These are phyloP conservation scores for Corymbia maculata DNA, from an alignment of 345 rosid species.

Conservation along the genomic window DNA sequence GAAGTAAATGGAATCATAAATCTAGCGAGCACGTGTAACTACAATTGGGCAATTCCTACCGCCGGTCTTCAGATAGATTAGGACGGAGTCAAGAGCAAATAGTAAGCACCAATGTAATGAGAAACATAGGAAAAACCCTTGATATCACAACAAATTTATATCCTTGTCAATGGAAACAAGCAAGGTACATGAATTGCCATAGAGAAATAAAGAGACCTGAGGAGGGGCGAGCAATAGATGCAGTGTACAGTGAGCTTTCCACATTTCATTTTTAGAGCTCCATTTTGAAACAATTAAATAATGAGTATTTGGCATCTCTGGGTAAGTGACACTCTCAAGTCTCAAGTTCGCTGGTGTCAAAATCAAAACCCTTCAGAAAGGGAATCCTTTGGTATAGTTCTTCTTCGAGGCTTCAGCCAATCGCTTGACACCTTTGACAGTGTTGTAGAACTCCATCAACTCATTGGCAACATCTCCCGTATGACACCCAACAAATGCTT, in stretches of 20 bases:
- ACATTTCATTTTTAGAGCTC: background rate
- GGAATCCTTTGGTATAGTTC: conserved; percentile 38
- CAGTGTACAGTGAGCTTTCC: background rate
- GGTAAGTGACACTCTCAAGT: background rate
- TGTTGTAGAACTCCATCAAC: conserved; percentile 41
- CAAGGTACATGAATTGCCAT: background rate
- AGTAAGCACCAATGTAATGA: background rate
- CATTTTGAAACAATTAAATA: background rate
- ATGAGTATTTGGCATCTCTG: background rate
- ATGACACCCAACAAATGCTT: conserved; percentile 51
- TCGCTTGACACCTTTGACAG: conserved; percentile 40
- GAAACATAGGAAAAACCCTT: background rate
- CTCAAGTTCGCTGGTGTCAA: background rate
- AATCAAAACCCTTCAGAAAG: conserved; percentile 29
- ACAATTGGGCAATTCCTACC: background rate
- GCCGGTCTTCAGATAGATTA: background rate
- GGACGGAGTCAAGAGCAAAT: background rate
- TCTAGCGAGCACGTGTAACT: background rate
- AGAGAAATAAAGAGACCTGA: background rate
- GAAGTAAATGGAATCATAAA: background rate
- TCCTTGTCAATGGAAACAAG: background rate
- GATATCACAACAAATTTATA: background rate
- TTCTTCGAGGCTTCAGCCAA: conserved; percentile 58
- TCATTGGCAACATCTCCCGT: conserved; percentile 37
- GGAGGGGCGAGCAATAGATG: background rate